Percentiles rank a stretch among this genome's conserved stretches.
Conservation (phyloP, 805 yeast species). For the Saccharomyces cerevisiae region DNA sequence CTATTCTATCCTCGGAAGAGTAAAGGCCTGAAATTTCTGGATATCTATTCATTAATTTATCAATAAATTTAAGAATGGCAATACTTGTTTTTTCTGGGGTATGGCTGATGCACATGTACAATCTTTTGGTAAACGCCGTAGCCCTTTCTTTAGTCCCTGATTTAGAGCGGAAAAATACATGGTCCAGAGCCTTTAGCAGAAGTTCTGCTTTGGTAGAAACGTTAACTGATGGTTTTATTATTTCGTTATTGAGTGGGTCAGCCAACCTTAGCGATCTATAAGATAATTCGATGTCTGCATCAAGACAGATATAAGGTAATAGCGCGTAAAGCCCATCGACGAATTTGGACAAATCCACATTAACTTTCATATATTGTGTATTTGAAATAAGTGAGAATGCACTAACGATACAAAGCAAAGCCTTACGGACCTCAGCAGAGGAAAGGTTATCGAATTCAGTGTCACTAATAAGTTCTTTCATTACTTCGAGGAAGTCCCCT, state of each 20-base stretch:
- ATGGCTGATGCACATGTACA: constrained; percentile 58
- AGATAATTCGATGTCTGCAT: constrained; percentile 79
- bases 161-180: constrained; percentile 67
- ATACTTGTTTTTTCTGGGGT: constrained; percentile 83
- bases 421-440: constrained; percentile 53
- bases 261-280: constrained; percentile 72
- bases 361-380: constrained; percentile 62
- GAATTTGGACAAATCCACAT: constrained; percentile 75
- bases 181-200: constrained; percentile 66
- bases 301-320: constrained; percentile 59
- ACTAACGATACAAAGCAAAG: constrained; percentile 76
- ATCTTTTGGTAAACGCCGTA: constrained; percentile 72
- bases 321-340: constrained; percentile 65
- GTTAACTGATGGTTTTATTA: constrained; percentile 63
- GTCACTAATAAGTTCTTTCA: constrained; percentile 68
- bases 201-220: constrained; percentile 85
- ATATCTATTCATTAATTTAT: constrained; percentile 62
- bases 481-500: constrained; percentile 86
- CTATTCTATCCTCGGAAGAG: constrained; percentile 81
- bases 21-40: constrained; percentile 68
- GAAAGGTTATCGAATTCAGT: constrained; percentile 40
- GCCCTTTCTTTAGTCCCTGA: constrained; percentile 63
- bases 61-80: constrained; percentile 70
- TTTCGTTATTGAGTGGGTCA: constrained; percentile 54
- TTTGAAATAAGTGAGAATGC: constrained; percentile 79